phyloP scores from a whole-genome alignment of 1,284 basidiomycete genomes.

The Rhodotorula sp. region DNA sequence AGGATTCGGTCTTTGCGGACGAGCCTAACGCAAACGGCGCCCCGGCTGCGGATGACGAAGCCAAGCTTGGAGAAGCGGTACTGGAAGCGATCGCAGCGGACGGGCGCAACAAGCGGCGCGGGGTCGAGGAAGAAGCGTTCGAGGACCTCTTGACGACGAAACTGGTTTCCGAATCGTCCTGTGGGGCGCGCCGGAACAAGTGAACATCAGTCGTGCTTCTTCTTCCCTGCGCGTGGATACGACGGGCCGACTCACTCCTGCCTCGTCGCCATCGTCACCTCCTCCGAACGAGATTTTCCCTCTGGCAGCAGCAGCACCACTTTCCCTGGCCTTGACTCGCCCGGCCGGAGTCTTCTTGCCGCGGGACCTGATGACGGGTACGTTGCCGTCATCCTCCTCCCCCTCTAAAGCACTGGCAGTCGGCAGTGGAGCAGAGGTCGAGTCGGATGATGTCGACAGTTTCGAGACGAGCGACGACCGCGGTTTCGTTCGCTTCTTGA shows the following conservation, averaged over 20 bases:
- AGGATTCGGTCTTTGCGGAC: not conserved
- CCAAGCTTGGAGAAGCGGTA: not conserved
- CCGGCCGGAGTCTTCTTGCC: conserved; percentile 34
- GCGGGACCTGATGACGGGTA: conserved; percentile 17
- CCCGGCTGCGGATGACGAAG: not conserved
- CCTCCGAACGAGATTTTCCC: conserved; percentile 27
- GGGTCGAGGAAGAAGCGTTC: conserved; percentile 3
- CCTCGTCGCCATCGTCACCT: conserved; percentile 17
- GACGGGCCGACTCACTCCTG: not conserved
- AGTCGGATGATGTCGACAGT: too few relatives aligned
- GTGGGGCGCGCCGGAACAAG: not conserved
- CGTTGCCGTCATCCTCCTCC: conserved; percentile 20
- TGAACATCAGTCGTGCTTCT: not conserved
- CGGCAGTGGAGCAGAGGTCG: conserved; percentile 1
- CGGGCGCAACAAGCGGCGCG: conserved; percentile 12
- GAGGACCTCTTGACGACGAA: conserved; percentile 27
- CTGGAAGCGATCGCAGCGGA: not conserved
- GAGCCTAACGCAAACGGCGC: not conserved
- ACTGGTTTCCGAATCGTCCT: conserved; percentile 5
- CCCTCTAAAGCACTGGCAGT: too few relatives aligned
- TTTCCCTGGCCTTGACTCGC: conserved; percentile 20
- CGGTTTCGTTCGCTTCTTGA: conserved; percentile 33
- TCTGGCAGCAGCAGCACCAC: not conserved
- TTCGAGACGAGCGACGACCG: not conserved
- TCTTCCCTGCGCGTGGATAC: too few relatives aligned